phyloP scores from a whole-genome alignment of 2,329 filamentous ascomycete species.

The Pestalotiopsis sp. region DNA sequence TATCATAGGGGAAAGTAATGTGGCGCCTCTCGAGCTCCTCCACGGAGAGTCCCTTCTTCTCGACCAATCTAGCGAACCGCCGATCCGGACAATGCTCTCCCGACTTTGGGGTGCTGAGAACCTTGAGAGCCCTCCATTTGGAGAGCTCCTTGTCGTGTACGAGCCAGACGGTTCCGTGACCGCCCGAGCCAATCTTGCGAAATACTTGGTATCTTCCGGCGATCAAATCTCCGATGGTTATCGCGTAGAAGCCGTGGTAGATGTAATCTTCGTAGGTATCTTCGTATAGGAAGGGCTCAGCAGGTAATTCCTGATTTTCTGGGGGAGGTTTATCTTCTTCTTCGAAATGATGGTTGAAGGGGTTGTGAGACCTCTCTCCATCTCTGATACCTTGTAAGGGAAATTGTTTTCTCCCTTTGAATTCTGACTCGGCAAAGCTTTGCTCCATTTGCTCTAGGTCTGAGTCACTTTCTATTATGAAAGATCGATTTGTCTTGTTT shows the following conservation, averaged over 20 bases:
- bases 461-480: too few species aligned
- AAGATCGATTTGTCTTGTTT: too few species aligned
- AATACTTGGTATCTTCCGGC: conserved; percentile 9
- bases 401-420: too few species aligned
- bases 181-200: conserved; percentile 9
- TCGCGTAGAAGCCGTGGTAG: conserved; percentile 9
- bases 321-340: background rate
- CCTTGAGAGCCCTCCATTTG: conserved; percentile 11
- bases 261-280: conserved; percentile 1
- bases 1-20: conserved; percentile 2
- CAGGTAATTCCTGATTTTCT: background rate
- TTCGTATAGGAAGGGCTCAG: background rate
- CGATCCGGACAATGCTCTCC: background rate
- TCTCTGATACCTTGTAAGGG: too few species aligned
- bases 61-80: background rate
- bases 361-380: too few species aligned
- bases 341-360: background rate
- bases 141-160: background rate
- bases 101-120: background rate
- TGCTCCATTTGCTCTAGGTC: too few species aligned
- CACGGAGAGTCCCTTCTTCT: background rate
- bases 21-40: background rate
- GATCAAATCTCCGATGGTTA: conserved; percentile 8
- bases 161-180: conserved; percentile 13
- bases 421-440: too few species aligned